These are phyloP conservation scores for Scheffersomyces lignicola DNA, from an alignment of 1,139 yeast species.

Conservation along the genomic window DNA sequence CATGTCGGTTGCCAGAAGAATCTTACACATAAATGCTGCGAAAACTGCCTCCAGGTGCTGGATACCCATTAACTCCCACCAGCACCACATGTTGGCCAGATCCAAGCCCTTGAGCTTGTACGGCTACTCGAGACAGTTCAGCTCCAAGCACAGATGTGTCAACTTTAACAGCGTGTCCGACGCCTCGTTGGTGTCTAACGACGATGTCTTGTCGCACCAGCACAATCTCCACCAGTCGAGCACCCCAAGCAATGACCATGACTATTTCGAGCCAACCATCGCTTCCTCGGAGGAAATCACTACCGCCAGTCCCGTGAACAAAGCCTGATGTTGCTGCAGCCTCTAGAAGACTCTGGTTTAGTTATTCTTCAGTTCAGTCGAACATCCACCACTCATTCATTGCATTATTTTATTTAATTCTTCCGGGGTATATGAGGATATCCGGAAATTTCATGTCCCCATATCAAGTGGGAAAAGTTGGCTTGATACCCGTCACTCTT, in stretches of 20 bases:
- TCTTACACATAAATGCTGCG: constrained; percentile 36
- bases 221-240: constrained; percentile 6
- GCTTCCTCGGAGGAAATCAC: constrained; percentile 42
- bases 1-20: constrained; percentile 29
- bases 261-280: constrained; percentile 41
- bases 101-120: constrained; percentile 10
- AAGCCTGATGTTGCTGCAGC: constrained; percentile 25
- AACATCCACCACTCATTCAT: too few species aligned
- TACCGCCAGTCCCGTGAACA: constrained; percentile 50
- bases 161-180: constrained; percentile 38
- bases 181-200: constrained; percentile 36
- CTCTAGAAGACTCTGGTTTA: too few species aligned
- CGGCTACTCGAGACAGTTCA: constrained; percentile 20
- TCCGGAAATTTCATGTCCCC: too few species aligned
- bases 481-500: too few species aligned
- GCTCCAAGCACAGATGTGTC: constrained; percentile 40
- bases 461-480: too few species aligned
- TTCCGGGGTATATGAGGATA: too few species aligned
- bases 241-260: constrained; percentile 19
- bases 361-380: too few species aligned
- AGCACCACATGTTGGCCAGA: constrained; percentile 5
- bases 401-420: too few species aligned
- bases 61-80: constrained; percentile 32
- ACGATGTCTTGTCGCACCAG: constrained; percentile 26
- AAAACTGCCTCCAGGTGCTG: constrained; percentile 49